Base-by-base conservation (phyloP, 129 eudicot species). In the Apium graveolens region DNA sequence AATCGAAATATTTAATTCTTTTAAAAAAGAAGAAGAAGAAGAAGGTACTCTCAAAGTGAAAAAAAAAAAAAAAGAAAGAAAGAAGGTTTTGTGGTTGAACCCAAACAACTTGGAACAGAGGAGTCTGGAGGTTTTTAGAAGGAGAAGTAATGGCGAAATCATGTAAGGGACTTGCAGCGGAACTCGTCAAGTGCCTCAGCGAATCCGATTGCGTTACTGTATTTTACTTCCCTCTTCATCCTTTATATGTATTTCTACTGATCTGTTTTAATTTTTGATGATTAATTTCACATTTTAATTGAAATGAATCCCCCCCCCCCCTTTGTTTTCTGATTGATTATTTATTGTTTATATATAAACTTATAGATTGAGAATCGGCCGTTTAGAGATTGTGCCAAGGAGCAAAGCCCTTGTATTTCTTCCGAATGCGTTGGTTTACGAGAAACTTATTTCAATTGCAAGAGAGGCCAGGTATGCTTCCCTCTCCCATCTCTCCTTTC, bases 361-460 rank as follows among this genome's bases (percentile, higher is more conserved):
- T 86, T 89, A 43, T 85, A 94, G 98, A 91, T 91, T 66, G 91
- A 94, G 84, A 89, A 88, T 79, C 81, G 97, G 42, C 73, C 97
- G 27, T 88, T 70, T 65, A 86, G 96, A 78, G 98, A 91, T 44
- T 94, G 98, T 78, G 97, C 96, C 10, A 89, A 88, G 80, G 96
- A 91, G 90, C 83, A 88, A 82, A 85, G 86, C 71, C 98, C 97
- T 3, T 49, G 82, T 41, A 88, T 94, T 38, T 87, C 98, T 11
- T 88, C 91, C 73, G 97, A 94, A 76, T 93, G 98, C 75, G 97
- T 93, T 70, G 98, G 97, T 63, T 84, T 91, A 38, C 81, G 97
- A 81, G 97, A 93, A 86, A 93, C 98, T 32, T 93, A 89, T 82
- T 93, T 91, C 82, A 91, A 93, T 86, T 93, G 98, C 93, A 93